A percentile compares a stretch with the other conserved stretches of the same genome.
These are phyloP conservation scores for Claviceps sp. DNA, from an alignment of 2,329 filamentous ascomycete genomes.

Conservation along the genomic window DNA sequence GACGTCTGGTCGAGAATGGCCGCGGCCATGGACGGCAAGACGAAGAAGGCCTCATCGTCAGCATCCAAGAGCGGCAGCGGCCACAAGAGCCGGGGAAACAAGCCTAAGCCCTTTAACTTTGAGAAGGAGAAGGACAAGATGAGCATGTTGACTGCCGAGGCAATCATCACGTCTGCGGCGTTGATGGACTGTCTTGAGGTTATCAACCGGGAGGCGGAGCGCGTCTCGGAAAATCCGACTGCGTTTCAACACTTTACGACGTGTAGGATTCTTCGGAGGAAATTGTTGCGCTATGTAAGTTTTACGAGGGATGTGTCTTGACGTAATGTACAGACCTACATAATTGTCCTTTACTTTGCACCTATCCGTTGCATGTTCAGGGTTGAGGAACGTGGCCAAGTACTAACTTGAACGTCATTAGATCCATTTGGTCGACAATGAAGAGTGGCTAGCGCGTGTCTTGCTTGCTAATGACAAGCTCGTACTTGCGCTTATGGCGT, in stretches of 20 bases:
- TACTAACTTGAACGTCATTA: slow-evolving; percentile 13
- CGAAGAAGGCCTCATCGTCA: neutral
- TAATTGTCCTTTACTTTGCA: no score
- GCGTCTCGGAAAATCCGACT: slow-evolving; percentile 70
- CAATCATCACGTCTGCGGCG: slow-evolving; percentile 83
- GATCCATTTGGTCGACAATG: slow-evolving; percentile 82
- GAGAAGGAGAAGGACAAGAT: slow-evolving; percentile 80
- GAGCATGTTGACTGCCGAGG: slow-evolving; percentile 76
- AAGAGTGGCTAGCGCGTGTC: slow-evolving; percentile 82
- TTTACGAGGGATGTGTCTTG: neutral
- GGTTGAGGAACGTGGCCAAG: no score
- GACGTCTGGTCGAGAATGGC: neutral
- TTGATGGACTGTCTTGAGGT: slow-evolving; percentile 75
- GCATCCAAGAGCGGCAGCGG: neutral
- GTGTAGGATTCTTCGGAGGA: slow-evolving; percentile 74
- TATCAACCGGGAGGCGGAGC: slow-evolving; percentile 79
- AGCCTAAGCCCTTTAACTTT: slow-evolving; percentile 57
- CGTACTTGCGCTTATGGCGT: slow-evolving; percentile 85
- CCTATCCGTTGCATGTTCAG: no score
- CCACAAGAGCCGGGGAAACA: slow-evolving; percentile 37
- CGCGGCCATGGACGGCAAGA: slow-evolving; percentile 21
- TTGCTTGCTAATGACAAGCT: slow-evolving; percentile 93
- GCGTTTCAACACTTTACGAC: slow-evolving; percentile 68
- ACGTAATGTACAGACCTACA: no score
- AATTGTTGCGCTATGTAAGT: slow-evolving; percentile 66